Conservation (phyloP, 129 eudicot genomes). For the Chrysanthemum makinoi region DNA sequence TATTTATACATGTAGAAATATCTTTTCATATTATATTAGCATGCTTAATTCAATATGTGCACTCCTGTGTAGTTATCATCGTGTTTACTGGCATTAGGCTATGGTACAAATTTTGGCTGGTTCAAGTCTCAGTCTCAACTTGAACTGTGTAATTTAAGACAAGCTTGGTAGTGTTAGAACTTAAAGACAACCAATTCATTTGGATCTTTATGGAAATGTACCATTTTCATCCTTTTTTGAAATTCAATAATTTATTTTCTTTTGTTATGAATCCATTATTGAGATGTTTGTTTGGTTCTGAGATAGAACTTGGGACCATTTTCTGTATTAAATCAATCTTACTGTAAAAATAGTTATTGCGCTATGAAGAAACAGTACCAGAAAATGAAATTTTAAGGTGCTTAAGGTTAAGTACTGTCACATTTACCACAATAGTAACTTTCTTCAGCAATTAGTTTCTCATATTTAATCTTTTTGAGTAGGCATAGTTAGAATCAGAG, state of each 20-base stretch:
- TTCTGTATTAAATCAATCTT: conserved; percentile 5
- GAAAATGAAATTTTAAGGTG: not conserved
- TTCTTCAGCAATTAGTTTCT: too few relatives aligned
- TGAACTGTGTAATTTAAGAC: too few relatives aligned
- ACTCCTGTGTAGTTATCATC: too few relatives aligned
- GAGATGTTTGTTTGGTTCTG: conserved; percentile 5
- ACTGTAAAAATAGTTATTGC: not conserved
- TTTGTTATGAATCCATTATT: not conserved
- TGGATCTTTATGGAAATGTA: not conserved
- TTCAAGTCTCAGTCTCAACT: too few relatives aligned
- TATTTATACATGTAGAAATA: not conserved
- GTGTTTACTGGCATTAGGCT: not conserved
- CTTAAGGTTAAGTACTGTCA: not conserved
- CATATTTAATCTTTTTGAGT: too few relatives aligned
- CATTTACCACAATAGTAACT: too few relatives aligned
- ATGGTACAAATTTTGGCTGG: not conserved
- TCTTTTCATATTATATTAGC: not conserved
- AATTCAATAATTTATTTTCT: not conserved
- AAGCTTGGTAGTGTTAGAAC: not conserved
- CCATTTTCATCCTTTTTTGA: not conserved
- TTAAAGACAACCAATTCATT: not conserved
- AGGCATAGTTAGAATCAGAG: too few relatives aligned
- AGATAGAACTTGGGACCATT: not conserved
- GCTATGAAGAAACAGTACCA: not conserved
- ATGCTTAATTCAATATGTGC: too few relatives aligned